Evolutionary conservation across 495 filamentous ascomycete species (phyloP), one percentile per base, ranked within the genome.

Genomic region (Usnea hakonensis): DNA sequence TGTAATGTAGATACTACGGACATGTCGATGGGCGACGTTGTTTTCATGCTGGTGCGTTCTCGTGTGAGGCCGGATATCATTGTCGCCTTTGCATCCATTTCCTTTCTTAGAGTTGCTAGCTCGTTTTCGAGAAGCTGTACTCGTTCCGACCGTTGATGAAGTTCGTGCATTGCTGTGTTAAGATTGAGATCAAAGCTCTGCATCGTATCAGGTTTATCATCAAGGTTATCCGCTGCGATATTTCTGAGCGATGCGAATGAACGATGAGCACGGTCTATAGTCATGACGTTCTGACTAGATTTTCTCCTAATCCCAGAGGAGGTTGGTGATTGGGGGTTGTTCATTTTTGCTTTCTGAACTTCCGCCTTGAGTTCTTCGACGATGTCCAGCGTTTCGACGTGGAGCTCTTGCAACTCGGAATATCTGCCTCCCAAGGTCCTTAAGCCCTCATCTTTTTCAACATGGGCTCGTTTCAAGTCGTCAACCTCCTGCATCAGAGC

Each of bases 61-160:
- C 92, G 84, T 21, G 95, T 95, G 38, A 98, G 81, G 8, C 94
- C 94, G 21, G 91, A 90, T 63, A 98, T 97, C 68, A 98, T 91
- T 28, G 87, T 87, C 75, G 89, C 88, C 81, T 97, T 97, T 60
- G 81, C 84, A 64, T 98, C 95, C 89, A 98, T 95, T 71, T 97
- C 95, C 73, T 89, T 94, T 77, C 89, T 95, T 17, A 93, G 83
- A 10, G 83, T 85, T 3, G 85, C 77, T 61, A 97, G 84, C 68
- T 96, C 95, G 8, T 84, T 85, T 71, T 98, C 94, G 13, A 98
- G 79, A 55, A 91, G 85, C 69, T 91, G 87, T 41, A 95, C 90
- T 28, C 90, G 86, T 69, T 97, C 94, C 21, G 92, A 90, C 30
- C 91, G 86, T 40, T 76, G 82, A 65, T 95, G 86, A 32, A 97